Base-by-base conservation (phyloP, 2,329 filamentous ascomycete species). In the Colletotrichum sp. region DNA sequence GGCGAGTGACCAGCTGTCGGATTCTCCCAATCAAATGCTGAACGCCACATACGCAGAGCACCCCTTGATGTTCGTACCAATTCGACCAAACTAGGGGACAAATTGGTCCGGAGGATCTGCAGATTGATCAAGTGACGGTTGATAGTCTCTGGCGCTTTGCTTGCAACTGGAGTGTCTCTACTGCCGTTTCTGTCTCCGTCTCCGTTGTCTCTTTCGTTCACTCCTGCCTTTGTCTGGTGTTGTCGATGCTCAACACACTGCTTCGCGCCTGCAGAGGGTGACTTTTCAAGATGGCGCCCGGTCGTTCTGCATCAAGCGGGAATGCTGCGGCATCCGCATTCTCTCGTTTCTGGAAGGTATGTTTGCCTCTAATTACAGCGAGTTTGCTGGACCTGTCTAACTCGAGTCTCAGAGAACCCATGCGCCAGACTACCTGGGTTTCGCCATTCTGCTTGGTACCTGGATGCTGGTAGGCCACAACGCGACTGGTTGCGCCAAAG, bases 391-490 rank as follows among this genome's bases (percentile, higher is more conserved):
- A 26, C 13, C 15, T 44, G 77, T 78, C 65, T 71, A 77, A 76
- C 74, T 36, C 21, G 32, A 18, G 66, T 75, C 30, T 80, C 81
- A 95, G 91, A 93, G 92, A 83, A 96, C 95, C 2, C 97, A 98
- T 87, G 95, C 95, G 13, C 92, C 95, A 8, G 97, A 99, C 84
- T 98, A 98, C 85, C 85, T 98, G 34, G 95, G 95, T 44, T 91
- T 99, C 78, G 87, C 88, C 3, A 84, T 95, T 52, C 88, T 99
- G n/a, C 81, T 95, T 9, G 87, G 89, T 7, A 91, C 89, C 68
- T 97, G 95, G 85, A 84, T 94, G 21, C 80, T 93, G 74, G 92
- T 94, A 81, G 78, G 86, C 82, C 71, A 80, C 34, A 3, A 9
- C 28, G 32, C 16, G 5, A 21, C 85, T 44, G 13, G 6, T 52